A percentile compares a stretch with the other conserved stretches of the same genome.
Conservation (phyloP, 2,329 filamentous ascomycete species). For the Colletotrichum chlorophyti region DNA sequence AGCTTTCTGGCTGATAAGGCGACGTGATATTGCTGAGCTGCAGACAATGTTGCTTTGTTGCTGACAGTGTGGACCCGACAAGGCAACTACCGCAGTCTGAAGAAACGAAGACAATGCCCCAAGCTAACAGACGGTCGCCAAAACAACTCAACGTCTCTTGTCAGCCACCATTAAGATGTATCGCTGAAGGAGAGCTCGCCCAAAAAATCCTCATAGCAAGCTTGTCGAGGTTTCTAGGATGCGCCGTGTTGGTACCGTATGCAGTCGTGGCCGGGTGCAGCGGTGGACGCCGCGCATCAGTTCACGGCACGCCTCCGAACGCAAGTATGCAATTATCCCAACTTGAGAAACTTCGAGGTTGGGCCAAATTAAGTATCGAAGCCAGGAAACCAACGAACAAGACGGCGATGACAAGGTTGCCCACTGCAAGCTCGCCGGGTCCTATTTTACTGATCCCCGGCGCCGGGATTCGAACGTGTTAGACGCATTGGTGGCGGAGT, state of each 20-base stretch:
- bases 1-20: neutral
- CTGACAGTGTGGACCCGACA: no score
- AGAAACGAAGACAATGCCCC: no score
- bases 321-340: neutral
- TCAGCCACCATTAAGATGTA: no score
- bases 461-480: neutral
- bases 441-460: neutral
- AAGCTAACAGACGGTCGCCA: no score
- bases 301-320: neutral
- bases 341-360: neutral
- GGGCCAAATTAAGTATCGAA: neutral
- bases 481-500: neutral
- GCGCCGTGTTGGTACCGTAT: neutral
- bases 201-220: no score
- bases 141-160: no score
- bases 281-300: slow-evolving; percentile 3
- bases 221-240: no score
- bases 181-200: no score
- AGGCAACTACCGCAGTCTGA: no score
- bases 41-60: no score
- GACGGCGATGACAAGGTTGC: neutral
- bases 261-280: slow-evolving; percentile 6
- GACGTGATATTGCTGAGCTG: neutral
- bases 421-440: neutral
- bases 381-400: neutral